A percentile compares a stretch with the other conserved stretches of the same genome.
Evolutionary conservation across 73 alveolate genomes (phyloP).

Genomic region (Urostyla sp.): DNA sequence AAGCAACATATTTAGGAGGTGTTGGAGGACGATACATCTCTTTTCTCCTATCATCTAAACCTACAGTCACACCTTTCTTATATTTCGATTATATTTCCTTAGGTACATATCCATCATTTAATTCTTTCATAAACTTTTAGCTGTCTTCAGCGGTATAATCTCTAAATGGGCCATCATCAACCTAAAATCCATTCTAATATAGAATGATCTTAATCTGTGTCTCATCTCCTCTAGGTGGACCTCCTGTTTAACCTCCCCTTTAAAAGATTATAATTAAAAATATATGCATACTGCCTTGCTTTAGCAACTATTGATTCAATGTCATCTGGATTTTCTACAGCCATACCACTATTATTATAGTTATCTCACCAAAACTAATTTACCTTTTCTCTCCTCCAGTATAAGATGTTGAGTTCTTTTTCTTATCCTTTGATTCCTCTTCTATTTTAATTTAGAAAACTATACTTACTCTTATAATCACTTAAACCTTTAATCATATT

Average conservation of each 20-base stretch:
- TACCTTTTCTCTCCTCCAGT: constrained; percentile 82
- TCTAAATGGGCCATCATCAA: constrained; percentile 86
- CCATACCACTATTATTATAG: constrained; percentile 86
- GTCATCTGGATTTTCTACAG: constrained; percentile 77
- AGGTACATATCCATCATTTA: constrained; percentile 82
- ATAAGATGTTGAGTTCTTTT: constrained; percentile 71
- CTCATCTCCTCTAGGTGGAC: constrained; percentile 40
- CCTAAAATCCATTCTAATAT: constrained; percentile 78
- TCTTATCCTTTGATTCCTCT: constrained; percentile 57
- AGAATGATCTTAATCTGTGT: constrained; percentile 68
- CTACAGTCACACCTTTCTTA: constrained; percentile 74
- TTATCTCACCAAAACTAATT: too few relatives aligned
- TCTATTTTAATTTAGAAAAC: too few relatives aligned
- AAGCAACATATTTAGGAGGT: constrained; percentile 87
- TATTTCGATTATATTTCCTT: constrained; percentile 67
- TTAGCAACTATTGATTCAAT: constrained; percentile 63
- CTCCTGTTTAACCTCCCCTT: constrained; percentile 21
- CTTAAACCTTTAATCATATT: constrained; percentile 57
- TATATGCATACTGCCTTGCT: constrained; percentile 70
- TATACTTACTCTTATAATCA: constrained; percentile 59
- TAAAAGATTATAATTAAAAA: too few relatives aligned
- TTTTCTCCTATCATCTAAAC: constrained; percentile 74
- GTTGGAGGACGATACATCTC: constrained; percentile 84
- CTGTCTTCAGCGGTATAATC: constrained; percentile 72
- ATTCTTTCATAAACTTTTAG: constrained; percentile 76